phyloP scores from a whole-genome alignment of 306 rosid genomes.

The Begonia masoniana region DNA sequence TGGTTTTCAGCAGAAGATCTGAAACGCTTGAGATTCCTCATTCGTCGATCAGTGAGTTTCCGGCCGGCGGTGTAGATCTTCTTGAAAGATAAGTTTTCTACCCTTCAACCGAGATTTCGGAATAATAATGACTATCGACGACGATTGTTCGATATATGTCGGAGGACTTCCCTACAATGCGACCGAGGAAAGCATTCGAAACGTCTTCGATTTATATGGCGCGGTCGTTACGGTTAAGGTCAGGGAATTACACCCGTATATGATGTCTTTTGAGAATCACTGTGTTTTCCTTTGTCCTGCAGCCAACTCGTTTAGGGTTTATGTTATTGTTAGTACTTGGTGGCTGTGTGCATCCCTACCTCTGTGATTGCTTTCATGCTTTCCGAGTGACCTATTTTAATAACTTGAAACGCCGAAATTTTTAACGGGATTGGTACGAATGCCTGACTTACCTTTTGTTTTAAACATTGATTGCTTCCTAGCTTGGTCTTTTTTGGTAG shows the following conservation, averaged over 20 bases:
- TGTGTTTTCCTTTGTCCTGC: background rate
- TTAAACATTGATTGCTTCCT: background rate
- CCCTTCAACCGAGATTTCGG: too few species aligned
- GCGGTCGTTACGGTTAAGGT: slow-evolving; percentile 82
- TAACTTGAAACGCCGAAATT: too few species aligned
- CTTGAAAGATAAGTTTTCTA: too few species aligned
- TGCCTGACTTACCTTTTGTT: too few species aligned
- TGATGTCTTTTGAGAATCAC: background rate
- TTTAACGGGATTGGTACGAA: too few species aligned
- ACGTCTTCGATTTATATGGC: slow-evolving; percentile 69
- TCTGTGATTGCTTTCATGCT: too few species aligned
- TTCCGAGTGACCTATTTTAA: too few species aligned
- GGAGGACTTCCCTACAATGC: slow-evolving; percentile 82
- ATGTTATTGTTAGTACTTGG: background rate
- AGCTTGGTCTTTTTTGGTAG: background rate
- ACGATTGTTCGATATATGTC: slow-evolving; percentile 74
- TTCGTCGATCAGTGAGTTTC: too few species aligned
- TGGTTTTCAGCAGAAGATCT: too few species aligned
- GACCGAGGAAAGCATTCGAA: slow-evolving; percentile 47
- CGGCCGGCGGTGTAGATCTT: too few species aligned
- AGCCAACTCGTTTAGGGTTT: background rate
- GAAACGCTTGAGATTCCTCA: too few species aligned
- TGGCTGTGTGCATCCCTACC: background rate
- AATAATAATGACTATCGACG: slow-evolving; percentile 56
- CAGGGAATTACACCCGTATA: background rate